Evolutionary conservation across 768 basidiomycete genomes (phyloP).

Genomic region (Mycena polygramma): DNA sequence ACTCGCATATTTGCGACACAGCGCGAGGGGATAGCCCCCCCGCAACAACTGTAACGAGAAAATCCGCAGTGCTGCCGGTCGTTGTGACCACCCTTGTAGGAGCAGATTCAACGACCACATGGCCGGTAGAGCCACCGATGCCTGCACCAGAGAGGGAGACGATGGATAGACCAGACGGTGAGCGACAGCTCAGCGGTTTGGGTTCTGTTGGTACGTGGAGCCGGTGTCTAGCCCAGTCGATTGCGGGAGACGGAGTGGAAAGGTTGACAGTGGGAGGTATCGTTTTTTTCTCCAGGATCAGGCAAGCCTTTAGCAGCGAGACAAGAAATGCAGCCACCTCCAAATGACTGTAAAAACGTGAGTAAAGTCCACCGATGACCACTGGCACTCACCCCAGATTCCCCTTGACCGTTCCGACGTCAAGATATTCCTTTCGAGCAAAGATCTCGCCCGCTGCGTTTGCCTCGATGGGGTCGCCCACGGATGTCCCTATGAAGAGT

Average conservation of each 20-base stretch:
- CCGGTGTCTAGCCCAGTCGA: background rate
- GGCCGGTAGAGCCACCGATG: constrained; percentile 9
- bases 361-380: no score
- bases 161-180: background rate
- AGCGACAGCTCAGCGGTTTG: background rate
- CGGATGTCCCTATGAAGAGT: constrained; percentile 42
- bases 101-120: constrained; percentile 14
- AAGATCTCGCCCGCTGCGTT: constrained; percentile 15
- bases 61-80: no score
- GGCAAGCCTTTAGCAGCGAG: constrained; percentile 11
- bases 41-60: no score
- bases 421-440: background rate
- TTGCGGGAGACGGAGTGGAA: background rate
- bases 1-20: background rate
- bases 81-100: no score
- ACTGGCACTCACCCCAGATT: constrained; percentile 28
- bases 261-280: constrained; percentile 24
- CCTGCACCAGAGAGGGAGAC: constrained; percentile 6
- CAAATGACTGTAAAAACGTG: no score
- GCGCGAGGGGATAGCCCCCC: constrained; percentile 11
- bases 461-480: constrained; percentile 49
- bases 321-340: constrained; percentile 20
- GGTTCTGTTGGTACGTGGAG: constrained; percentile 1
- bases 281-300: background rate
- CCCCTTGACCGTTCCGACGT: constrained; percentile 18